Evolutionary conservation across 495 filamentous ascomycete genomes (phyloP).

Genomic region (Hypoxylon lenormandii): DNA sequence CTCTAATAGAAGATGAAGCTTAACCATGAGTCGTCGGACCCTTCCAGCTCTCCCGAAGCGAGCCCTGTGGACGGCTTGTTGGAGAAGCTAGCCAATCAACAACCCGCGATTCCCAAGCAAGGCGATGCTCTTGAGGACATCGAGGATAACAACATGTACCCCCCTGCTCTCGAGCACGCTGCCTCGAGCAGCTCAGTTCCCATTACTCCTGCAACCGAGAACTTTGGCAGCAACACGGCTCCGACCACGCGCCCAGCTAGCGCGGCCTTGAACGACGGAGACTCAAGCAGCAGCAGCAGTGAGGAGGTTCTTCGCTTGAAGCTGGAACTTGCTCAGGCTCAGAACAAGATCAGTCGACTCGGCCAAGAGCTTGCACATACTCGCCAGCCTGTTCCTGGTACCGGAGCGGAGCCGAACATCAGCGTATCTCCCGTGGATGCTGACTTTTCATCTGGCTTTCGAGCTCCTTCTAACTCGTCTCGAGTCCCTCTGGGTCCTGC

Average conservation of each 20-base stretch:
- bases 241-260: slow-evolving; percentile 62
- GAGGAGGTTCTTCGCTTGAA: slow-evolving; percentile 66
- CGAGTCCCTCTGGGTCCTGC: slow-evolving; percentile 47
- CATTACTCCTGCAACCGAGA: slow-evolving; percentile 69
- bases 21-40: slow-evolving; percentile 56
- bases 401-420: slow-evolving; percentile 41
- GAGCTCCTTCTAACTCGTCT: slow-evolving; percentile 34
- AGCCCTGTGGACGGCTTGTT: slow-evolving; percentile 71
- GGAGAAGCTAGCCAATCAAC: slow-evolving; percentile 76
- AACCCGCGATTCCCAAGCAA: slow-evolving; percentile 67
- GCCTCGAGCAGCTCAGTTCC: slow-evolving; percentile 66
- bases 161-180: slow-evolving; percentile 57
- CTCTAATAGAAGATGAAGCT: slow-evolving; percentile 61
- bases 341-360: slow-evolving; percentile 81
- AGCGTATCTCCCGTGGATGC: slow-evolving; percentile 52
- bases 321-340: slow-evolving; percentile 82
- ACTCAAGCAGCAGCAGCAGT: slow-evolving; percentile 26
- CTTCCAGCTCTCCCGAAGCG: slow-evolving; percentile 48
- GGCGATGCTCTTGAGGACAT: slow-evolving; percentile 60
- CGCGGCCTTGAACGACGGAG: slow-evolving; percentile 51
- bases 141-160: slow-evolving; percentile 57
- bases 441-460: slow-evolving; percentile 45
- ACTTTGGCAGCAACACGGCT: slow-evolving; percentile 59
- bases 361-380: slow-evolving; percentile 85
- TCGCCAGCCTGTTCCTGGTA: slow-evolving; percentile 64